Evolutionary conservation across 2,329 filamentous ascomycete genomes (phyloP), one percentile per base, ranked within the genome.

Genomic region (Scorias spongiosa): DNA sequence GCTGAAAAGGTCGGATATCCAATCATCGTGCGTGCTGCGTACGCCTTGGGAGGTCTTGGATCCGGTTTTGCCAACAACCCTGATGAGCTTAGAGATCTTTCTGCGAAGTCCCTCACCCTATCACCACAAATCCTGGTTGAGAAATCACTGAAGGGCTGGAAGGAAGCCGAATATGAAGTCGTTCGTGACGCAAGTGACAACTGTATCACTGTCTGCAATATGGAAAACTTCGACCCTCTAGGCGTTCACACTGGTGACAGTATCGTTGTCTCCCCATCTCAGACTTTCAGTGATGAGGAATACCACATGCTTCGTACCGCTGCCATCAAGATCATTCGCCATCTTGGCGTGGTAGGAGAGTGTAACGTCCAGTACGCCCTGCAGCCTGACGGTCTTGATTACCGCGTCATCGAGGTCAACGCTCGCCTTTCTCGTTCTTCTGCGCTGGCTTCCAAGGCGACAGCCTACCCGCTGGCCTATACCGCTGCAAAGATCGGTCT

Each of bases 91-190:
- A 81, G 84, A 62, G 87, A 96, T 66, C 75, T 98, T 74, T 83
- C 88, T 52, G 88, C 91, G 49, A 80, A 86, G 51, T 96, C 89
- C 40, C 75, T 98, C 46, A 93, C 88, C 39, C 76, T 96, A 30
- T 89, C 89, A 2, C 89, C 91, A 41, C 91, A 98, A 66, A 95
- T 98, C 57, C 68, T 98, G 61, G 88, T 98, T 46, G 91, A 98
- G 72, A 96, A 96, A 69, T 94, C 87, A 42, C 78, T 98, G 55
- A 96, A 95, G 74, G 91, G 91, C 64, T 98, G 91, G 91, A 98
- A 98, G 69, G 91, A 98, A 67, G 82, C 95, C 42, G 91, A 98
- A 66, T 98, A 96, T 60, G 91, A 96, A 67, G 91, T 96, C 46
- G 91, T 96, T 49, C 84, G 91, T 56, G 91, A 98, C 65, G 89